Conservation (phyloP, 768 basidiomycete species). For the Russula earlei region DNA sequence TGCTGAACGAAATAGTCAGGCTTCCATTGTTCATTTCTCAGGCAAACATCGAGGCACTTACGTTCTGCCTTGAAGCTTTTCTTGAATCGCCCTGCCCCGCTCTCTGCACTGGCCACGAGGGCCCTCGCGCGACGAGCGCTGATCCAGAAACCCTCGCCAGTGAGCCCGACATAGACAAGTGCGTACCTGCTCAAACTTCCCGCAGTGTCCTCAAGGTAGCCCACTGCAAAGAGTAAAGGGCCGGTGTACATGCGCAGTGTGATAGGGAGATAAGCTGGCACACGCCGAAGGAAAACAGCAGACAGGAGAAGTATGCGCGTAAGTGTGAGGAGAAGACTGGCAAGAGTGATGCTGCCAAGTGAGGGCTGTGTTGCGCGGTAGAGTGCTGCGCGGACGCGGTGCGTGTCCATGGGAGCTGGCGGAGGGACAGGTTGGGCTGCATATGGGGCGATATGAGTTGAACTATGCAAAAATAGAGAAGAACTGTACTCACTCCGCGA, state of each 20-base stretch:
- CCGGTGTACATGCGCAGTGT: constrained; percentile 35
- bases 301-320: constrained; percentile 50
- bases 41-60: constrained; percentile 28
- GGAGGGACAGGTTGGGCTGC: constrained; percentile 27
- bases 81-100: constrained; percentile 33
- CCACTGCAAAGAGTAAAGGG: constrained; percentile 32
- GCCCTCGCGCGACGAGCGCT: constrained; percentile 47
- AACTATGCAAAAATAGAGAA: neutral
- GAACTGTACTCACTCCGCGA: constrained; percentile 42
- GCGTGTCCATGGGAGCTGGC: constrained; percentile 47
- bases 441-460: constrained; percentile 5
- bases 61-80: constrained; percentile 50
- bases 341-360: constrained; percentile 67
- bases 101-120: constrained; percentile 48
- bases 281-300: constrained; percentile 40
- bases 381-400: constrained; percentile 67
- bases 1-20: constrained; percentile 28
- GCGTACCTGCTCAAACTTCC: constrained; percentile 53
- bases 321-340: constrained; percentile 65
- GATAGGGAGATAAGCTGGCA: constrained; percentile 45
- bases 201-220: constrained; percentile 36
- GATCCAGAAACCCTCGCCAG: constrained; percentile 43
- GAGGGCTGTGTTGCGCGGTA: constrained; percentile 74
- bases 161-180: constrained; percentile 45
- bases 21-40: neutral